Conservation (phyloP, 176 grass and related monocot species). For the Phragmites australis region DNA sequence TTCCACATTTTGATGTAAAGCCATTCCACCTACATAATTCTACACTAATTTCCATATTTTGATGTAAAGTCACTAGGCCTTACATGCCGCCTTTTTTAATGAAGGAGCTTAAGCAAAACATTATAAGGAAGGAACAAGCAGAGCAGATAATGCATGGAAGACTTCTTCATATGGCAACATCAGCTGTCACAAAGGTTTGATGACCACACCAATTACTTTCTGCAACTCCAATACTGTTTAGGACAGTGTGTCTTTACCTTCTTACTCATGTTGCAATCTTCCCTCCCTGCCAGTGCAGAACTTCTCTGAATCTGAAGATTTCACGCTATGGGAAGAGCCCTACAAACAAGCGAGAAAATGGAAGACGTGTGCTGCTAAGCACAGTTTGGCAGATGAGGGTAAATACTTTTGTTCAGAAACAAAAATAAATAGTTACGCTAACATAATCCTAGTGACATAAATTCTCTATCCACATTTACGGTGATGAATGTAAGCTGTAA, state of each 20-base stretch:
- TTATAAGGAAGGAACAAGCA: constrained; percentile 31
- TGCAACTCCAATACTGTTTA: neutral
- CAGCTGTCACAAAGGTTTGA: constrained; percentile 51
- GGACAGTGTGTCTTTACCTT: neutral
- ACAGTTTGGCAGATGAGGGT: constrained; percentile 51
- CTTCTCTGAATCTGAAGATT: constrained; percentile 29
- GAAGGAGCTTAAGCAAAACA: constrained; percentile 54
- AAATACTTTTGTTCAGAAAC: neutral
- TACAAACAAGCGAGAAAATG: constrained; percentile 60
- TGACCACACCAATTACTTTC: neutral
- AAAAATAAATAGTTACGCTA: neutral
- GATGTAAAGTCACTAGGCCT: neutral
- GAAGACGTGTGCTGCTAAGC: constrained; percentile 81
- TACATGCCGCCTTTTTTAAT: constrained; percentile 14
- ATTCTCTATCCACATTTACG: neutral
- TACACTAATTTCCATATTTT: neutral
- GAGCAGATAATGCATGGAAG: constrained; percentile 79
- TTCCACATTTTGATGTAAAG: neutral
- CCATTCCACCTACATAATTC: no score
- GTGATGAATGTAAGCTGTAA: neutral
- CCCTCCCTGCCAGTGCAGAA: constrained; percentile 60
- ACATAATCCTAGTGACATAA: neutral
- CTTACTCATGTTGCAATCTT: constrained; percentile 29
- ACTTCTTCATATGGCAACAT: constrained; percentile 64
- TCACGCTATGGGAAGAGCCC: constrained; percentile 66